phyloP scores from a whole-genome alignment of 768 basidiomycete species.

The Obba rivulosa region DNA sequence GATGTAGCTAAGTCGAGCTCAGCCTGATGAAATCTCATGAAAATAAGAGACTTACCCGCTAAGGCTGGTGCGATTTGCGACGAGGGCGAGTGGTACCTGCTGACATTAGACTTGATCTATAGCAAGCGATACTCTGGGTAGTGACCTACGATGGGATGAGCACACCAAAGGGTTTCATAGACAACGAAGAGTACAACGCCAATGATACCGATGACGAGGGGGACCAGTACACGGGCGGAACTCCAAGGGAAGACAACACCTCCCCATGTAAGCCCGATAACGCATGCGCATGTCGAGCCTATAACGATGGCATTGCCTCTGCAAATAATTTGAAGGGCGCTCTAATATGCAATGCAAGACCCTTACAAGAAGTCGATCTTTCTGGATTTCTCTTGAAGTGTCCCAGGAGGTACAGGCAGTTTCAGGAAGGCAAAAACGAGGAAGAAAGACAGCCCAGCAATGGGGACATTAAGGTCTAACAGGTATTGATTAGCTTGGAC shows the following conservation, averaged over 20 bases:
- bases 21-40: neutral
- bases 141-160: conserved; percentile 16
- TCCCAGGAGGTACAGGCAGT: conserved; percentile 11
- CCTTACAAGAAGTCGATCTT: conserved; percentile 21
- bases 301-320: conserved; percentile 23
- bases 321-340: neutral
- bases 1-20: neutral
- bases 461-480: conserved; percentile 5
- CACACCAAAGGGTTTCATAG: conserved; percentile 24
- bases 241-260: conserved; percentile 33
- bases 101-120: neutral
- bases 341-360: conserved; percentile 9
- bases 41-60: conserved; percentile 5
- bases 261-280: conserved; percentile 26
- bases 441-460: conserved; percentile 3
- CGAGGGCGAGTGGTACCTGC: conserved; percentile 6
- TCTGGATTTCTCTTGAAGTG: conserved; percentile 16
- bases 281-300: conserved; percentile 10
- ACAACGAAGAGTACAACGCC: conserved; percentile 27
- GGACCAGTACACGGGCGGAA: conserved; percentile 27
- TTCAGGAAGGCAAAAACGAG: conserved; percentile 4
- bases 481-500: neutral
- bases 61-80: conserved; percentile 7
- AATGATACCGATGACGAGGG: conserved; percentile 28
- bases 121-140: too few relatives aligned